phyloP scores from a whole-genome alignment of 108 stramenopile species.

The Nitzschia inconspicua region DNA sequence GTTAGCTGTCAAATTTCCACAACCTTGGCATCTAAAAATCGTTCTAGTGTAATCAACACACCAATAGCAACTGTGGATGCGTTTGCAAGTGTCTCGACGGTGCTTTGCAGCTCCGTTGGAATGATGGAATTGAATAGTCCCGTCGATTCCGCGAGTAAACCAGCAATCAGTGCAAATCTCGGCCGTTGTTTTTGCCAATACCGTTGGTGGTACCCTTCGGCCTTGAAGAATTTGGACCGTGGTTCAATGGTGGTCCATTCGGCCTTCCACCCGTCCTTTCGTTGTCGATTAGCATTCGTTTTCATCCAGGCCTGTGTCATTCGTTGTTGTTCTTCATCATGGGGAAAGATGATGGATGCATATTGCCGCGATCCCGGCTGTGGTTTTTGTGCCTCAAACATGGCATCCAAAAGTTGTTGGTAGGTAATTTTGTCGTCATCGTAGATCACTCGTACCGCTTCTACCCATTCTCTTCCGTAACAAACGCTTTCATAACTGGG shows the following conservation, averaged over 20 bases:
- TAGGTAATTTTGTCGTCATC: conserved; percentile 57
- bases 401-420: conserved; percentile 52
- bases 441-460: conserved; percentile 52
- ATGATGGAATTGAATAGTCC: conserved; percentile 30
- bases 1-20: conserved; percentile 18
- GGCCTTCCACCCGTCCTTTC: conserved; percentile 36
- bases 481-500: conserved; percentile 70
- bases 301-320: conserved; percentile 20
- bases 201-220: conserved; percentile 78
- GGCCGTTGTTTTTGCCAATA: conserved; percentile 79
- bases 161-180: conserved; percentile 34
- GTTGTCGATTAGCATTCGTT: conserved; percentile 7
- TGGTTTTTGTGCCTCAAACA: conserved; percentile 65
- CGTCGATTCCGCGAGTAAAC: conserved; percentile 37
- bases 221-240: conserved; percentile 52
- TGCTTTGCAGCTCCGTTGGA: conserved; percentile 19
- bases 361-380: conserved; percentile 60
- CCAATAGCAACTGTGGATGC: conserved; percentile 16
- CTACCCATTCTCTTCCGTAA: conserved; percentile 44
- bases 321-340: conserved; percentile 39
- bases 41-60: conserved; percentile 24
- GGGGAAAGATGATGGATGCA: conserved; percentile 66
- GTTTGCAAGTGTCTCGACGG: conserved; percentile 31
- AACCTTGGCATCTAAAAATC: conserved; percentile 47
- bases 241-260: conserved; percentile 54